These are phyloP conservation scores for Aspergillus haitiensis DNA, from an alignment of 495 filamentous ascomycete genomes.

Conservation along the genomic window DNA sequence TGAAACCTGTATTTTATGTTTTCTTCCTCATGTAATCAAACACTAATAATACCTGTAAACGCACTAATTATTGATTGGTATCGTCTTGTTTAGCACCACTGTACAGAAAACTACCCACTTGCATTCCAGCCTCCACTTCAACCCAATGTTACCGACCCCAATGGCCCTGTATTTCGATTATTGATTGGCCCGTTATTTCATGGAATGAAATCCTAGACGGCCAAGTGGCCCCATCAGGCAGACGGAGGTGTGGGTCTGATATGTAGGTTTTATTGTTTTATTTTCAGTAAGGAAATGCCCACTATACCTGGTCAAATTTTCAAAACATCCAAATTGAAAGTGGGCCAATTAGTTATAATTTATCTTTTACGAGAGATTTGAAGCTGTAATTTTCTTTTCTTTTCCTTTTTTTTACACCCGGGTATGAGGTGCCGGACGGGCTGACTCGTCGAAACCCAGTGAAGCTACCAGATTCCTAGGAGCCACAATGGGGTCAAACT, in stretches of 20 bases:
- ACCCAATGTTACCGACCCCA: not conserved
- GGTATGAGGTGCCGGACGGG: not conserved
- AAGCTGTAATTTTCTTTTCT: not conserved
- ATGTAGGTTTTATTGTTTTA: constrained; percentile 6
- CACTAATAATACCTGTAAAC: no score
- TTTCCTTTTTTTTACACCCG: no score
- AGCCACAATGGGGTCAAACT: no score
- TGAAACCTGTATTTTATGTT: no score
- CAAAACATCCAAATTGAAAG: constrained; percentile 7
- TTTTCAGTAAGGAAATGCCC: not conserved
- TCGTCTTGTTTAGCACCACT: not conserved
- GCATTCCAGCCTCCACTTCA: not conserved
- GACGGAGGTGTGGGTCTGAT: constrained; percentile 11
- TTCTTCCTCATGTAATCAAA: no score
- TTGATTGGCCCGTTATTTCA: not conserved
- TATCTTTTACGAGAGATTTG: not conserved
- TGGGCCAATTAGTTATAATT: not conserved
- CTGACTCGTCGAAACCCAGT: no score
- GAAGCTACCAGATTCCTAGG: no score
- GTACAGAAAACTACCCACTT: not conserved
- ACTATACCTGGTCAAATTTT: constrained; percentile 1
- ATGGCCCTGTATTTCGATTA: not conserved
- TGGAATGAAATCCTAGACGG: not conserved
- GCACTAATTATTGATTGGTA: no score
- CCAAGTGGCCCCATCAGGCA: constrained; percentile 7